phyloP scores from a whole-genome alignment of 1,284 basidiomycete species.

The Pascua sp. region DNA sequence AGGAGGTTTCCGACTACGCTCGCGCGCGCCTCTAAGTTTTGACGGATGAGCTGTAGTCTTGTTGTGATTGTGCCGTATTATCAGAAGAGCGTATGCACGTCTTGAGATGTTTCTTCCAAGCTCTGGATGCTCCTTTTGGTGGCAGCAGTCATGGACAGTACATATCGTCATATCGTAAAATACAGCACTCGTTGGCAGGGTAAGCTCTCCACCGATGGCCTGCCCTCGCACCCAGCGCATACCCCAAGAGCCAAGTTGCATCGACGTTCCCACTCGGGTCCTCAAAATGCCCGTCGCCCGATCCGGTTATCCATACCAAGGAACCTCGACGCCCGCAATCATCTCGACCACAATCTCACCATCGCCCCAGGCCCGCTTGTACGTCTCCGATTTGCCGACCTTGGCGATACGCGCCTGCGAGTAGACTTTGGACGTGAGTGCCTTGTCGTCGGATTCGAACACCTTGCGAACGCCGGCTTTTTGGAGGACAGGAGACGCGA shows the following conservation, averaged over 20 bases:
- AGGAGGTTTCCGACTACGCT: conserved; percentile 12
- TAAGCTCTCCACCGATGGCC: no score
- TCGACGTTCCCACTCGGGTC: no score
- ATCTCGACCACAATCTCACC: conserved; percentile 24
- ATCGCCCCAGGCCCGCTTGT: conserved; percentile 22
- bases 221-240: no score
- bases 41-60: not conserved
- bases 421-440: conserved; percentile 18
- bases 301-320: conserved; percentile 13
- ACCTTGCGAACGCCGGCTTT: conserved; percentile 10
- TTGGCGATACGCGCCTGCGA: conserved; percentile 23
- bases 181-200: no score
- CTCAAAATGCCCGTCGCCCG: no score
- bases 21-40: not conserved
- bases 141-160: no score
- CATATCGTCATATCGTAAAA: no score
- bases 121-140: no score
- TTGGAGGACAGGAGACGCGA: conserved; percentile 37
- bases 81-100: no score
- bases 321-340: conserved; percentile 24
- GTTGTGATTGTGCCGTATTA: no score
- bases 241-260: no score
- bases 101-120: no score
- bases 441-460: conserved; percentile 19
- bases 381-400: conserved; percentile 27